A percentile compares a stretch with the other conserved stretches of the same genome.
These are phyloP conservation scores for Spinacia oleracea DNA, from an alignment of 179 eudicot species.

Conservation along the genomic window DNA sequence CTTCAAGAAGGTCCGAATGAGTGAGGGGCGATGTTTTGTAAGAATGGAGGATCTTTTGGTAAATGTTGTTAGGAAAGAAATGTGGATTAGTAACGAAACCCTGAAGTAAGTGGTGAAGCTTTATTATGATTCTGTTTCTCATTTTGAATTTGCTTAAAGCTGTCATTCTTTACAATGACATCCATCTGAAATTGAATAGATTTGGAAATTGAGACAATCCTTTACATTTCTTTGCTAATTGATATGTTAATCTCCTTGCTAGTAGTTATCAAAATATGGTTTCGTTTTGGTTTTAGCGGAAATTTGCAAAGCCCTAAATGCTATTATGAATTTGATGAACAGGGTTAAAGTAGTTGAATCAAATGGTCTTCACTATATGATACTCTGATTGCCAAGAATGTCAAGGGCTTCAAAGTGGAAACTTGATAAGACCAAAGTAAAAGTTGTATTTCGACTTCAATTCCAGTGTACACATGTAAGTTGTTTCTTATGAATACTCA, in stretches of 20 bases:
- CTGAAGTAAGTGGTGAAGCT: neutral
- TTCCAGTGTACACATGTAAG: constrained; percentile 97
- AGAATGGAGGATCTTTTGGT: neutral
- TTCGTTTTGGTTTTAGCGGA: neutral
- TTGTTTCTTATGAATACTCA: constrained; percentile 16
- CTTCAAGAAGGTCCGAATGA: neutral
- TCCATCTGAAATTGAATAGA: neutral
- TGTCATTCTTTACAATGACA: neutral
- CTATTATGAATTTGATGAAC: constrained; percentile 18
- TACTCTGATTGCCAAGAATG: constrained; percentile 41
- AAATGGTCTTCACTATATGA: constrained; percentile 25
- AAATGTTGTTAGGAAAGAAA: neutral
- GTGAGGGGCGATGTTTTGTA: neutral
- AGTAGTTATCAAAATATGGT: neutral
- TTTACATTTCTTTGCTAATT: neutral
- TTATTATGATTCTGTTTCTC: constrained; percentile 15
- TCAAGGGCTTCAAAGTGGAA: constrained; percentile 81
- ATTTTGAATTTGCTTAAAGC: constrained; percentile 5
- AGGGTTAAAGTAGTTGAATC: constrained; percentile 19
- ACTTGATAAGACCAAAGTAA: constrained; percentile 85
- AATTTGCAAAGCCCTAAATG: constrained; percentile 3
- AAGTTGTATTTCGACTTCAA: constrained; percentile 94
- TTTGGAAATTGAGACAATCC: neutral
- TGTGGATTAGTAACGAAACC: neutral
- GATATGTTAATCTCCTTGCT: neutral